phyloP scores from a whole-genome alignment of 75 land plant species.

The Pinus albicaulis region DNA sequence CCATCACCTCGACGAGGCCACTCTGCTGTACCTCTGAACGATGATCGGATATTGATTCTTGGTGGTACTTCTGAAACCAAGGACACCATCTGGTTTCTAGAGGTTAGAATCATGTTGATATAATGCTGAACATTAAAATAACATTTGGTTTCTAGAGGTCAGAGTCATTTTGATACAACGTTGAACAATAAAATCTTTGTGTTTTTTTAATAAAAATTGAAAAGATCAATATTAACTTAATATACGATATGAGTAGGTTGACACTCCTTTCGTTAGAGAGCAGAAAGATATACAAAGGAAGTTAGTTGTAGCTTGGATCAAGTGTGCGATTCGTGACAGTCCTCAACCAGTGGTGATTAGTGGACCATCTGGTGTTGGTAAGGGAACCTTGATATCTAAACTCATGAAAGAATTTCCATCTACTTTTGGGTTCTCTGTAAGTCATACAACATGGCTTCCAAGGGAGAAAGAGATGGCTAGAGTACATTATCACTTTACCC shows the following conservation, averaged over 20 bases:
- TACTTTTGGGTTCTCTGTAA: constrained; percentile 93
- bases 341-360: constrained; percentile 80
- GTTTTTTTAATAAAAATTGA: not conserved
- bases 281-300: constrained; percentile 32
- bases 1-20: constrained; percentile 46
- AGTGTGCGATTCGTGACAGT: constrained; percentile 43
- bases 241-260: constrained; percentile 42
- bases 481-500: constrained; percentile 87
- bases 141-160: too few species aligned
- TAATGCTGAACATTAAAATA: too few species aligned
- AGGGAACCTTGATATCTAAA: constrained; percentile 88
- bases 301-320: constrained; percentile 88
- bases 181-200: not conserved
- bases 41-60: constrained; percentile 61
- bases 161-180: too few species aligned
- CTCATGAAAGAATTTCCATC: constrained; percentile 88
- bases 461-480: constrained; percentile 74
- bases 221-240: not conserved
- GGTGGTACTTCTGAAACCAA: constrained; percentile 31
- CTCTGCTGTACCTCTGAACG: constrained; percentile 51
- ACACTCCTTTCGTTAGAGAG: constrained; percentile 59
- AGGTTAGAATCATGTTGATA: constrained; percentile 36
- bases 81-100: constrained; percentile 79
- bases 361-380: constrained; percentile 99
- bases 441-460: constrained; percentile 89